phyloP scores from a whole-genome alignment of 768 basidiomycete species.

The Russula sp. region DNA sequence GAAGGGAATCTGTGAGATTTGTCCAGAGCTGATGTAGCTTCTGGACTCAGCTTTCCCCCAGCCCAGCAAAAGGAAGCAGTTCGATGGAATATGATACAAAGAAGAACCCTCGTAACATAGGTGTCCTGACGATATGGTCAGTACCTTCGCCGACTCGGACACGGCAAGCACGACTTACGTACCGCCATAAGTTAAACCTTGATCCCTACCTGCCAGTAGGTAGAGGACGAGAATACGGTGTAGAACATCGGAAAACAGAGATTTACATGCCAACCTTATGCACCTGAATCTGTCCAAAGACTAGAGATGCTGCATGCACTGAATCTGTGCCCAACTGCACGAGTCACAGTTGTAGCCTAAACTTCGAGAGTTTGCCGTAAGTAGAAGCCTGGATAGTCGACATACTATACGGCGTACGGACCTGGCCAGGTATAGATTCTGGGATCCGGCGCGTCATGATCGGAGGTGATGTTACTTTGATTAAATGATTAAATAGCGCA shows the following conservation, averaged over 20 bases:
- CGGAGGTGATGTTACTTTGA: too few relatives aligned
- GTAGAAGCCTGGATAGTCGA: too few relatives aligned
- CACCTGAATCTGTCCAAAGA: constrained; percentile 40
- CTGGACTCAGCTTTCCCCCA: constrained; percentile 33
- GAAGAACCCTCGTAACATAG: constrained; percentile 60
- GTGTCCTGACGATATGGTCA: constrained; percentile 51
- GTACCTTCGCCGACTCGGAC: background rate
- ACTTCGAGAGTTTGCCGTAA: constrained; percentile 37
- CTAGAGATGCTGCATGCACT: too few relatives aligned
- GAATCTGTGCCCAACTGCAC: constrained; percentile 61
- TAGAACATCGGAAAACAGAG: background rate
- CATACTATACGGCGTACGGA: too few relatives aligned
- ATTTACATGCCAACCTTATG: constrained; percentile 46
- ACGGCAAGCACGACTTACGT: constrained; percentile 47
- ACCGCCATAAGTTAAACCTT: constrained; percentile 56
- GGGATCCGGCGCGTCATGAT: too few relatives aligned
- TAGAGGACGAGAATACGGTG: background rate
- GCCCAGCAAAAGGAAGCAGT: background rate
- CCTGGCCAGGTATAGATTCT: too few relatives aligned
- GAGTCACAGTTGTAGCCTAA: constrained; percentile 54
- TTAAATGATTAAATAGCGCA: too few relatives aligned
- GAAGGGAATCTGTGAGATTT: constrained; percentile 40
- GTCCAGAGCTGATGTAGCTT: constrained; percentile 63
- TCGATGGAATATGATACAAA: constrained; percentile 56
- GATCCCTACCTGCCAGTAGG: constrained; percentile 69